Evolutionary conservation across 2,329 filamentous ascomycete genomes (phyloP).

Genomic region (Knufia petricola): DNA sequence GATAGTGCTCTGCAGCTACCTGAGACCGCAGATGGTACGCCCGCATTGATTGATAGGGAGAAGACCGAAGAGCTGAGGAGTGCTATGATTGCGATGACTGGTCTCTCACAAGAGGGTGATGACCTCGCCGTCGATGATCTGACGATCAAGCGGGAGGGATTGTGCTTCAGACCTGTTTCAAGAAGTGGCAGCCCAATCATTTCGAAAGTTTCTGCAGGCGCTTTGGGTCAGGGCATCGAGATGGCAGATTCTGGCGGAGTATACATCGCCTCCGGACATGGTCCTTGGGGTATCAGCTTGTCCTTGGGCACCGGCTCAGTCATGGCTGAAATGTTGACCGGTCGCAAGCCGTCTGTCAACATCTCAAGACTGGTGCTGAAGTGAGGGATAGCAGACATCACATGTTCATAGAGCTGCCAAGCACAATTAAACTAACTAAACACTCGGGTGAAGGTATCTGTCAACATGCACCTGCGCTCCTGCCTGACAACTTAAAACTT

Average conservation of each 20-base stretch:
- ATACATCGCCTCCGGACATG: conserved; percentile 62
- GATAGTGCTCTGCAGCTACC: conserved; percentile 52
- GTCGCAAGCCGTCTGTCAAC: conserved; percentile 28
- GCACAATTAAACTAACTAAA: too few species aligned
- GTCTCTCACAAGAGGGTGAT: conserved; percentile 18
- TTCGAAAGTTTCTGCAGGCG: conserved; percentile 45
- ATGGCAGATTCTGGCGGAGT: conserved; percentile 49
- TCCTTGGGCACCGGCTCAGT: conserved; percentile 60
- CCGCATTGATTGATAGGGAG: conserved; percentile 33
- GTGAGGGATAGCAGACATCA: too few species aligned
- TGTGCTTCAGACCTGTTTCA: conserved; percentile 67
- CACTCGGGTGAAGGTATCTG: too few species aligned
- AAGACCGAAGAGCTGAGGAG: conserved; percentile 29
- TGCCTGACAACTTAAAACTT: too few species aligned
- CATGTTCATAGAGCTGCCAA: not conserved
- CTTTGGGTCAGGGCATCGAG: conserved; percentile 42
- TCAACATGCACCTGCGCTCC: too few species aligned
- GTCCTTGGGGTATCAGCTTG: conserved; percentile 62
- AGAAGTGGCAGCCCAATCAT: conserved; percentile 55
- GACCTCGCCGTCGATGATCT: conserved; percentile 41
- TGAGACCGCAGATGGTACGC: conserved; percentile 34
- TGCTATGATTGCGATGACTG: conserved; percentile 29
- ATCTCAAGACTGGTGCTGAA: not conserved
- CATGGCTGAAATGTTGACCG: conserved; percentile 60
- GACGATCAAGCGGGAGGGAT: conserved; percentile 52